Conservation (phyloP, 176 grass and related monocot species). For the Hyparrhenia diplandra region DNA sequence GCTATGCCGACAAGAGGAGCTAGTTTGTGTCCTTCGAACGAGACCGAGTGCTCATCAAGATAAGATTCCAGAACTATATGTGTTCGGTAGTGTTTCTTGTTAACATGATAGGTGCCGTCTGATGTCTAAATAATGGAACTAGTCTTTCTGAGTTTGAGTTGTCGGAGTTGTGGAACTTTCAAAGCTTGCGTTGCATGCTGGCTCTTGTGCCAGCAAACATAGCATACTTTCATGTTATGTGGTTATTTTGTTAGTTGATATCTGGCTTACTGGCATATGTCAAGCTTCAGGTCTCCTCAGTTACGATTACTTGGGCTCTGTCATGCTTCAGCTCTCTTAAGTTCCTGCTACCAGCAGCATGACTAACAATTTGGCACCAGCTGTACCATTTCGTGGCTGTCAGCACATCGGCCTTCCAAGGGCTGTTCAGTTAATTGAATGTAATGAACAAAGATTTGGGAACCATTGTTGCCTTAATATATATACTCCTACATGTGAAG, state of each 20-base stretch:
- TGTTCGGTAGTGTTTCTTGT: background rate
- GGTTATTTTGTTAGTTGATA: background rate
- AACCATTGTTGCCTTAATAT: too few species aligned
- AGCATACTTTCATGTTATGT: background rate
- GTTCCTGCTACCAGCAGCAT: background rate
- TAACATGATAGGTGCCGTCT: background rate
- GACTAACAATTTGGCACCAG: background rate
- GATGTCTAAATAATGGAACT: conserved; percentile 20
- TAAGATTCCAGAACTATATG: background rate
- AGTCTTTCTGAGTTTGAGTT: background rate
- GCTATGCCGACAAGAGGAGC: conserved; percentile 18
- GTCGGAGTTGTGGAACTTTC: background rate
- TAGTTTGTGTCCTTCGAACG: background rate
- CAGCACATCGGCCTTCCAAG: too few species aligned
- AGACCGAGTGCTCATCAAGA: background rate
- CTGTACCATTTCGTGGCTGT: too few species aligned
- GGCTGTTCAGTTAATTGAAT: too few species aligned
- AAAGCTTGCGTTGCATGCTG: background rate
- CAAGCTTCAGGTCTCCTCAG: too few species aligned
- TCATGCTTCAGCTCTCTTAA: too few species aligned
- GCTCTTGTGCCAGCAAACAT: background rate
- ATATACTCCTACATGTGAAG: too few species aligned
- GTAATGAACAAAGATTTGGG: too few species aligned
- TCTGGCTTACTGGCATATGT: too few species aligned
- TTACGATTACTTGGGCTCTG: too few species aligned